A percentile compares a stretch with the other conserved stretches of the same genome.
Conservation (phyloP, 2,329 filamentous ascomycete species). For the Penicillium sp. region DNA sequence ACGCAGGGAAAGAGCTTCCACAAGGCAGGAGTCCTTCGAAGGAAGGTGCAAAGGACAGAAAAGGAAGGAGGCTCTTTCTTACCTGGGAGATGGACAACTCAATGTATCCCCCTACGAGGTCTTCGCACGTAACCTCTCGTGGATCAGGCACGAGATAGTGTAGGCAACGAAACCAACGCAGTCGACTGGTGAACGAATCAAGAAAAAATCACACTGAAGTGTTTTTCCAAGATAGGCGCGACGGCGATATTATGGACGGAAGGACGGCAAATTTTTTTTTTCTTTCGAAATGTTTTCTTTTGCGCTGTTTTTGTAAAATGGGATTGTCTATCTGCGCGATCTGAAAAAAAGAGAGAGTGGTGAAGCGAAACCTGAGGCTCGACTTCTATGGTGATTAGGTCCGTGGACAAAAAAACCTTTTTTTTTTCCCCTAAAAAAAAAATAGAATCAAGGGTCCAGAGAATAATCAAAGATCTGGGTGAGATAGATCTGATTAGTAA, state of each 20-base stretch:
- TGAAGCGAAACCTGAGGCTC: slow-evolving; percentile 11
- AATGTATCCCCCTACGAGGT: slow-evolving; percentile 74
- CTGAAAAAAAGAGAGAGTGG: slow-evolving; percentile 22
- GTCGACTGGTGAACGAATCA: slow-evolving; percentile 9
- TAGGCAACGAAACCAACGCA: slow-evolving; percentile 7
- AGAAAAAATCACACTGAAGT: slow-evolving; percentile 34
- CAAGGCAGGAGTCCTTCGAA: not conserved
- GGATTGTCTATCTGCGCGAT: slow-evolving; percentile 24
- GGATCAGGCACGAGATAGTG: slow-evolving; percentile 9
- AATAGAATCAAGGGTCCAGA: slow-evolving; percentile 2
- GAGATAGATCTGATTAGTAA: slow-evolving; percentile 15
- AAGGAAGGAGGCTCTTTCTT: slow-evolving; percentile 33
- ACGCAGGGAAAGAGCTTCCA: not conserved
- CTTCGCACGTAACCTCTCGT: slow-evolving; percentile 9
- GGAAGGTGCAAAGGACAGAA: not conserved
- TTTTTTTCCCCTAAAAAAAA: slow-evolving; percentile 8
- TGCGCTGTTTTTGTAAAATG: slow-evolving; percentile 12
- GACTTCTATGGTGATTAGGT: slow-evolving; percentile 4
- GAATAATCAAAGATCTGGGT: slow-evolving; percentile 5
- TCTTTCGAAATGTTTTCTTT: slow-evolving; percentile 12
- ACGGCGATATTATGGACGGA: slow-evolving; percentile 10
- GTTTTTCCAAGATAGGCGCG: slow-evolving; percentile 24
- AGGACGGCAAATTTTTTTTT: slow-evolving; percentile 15
- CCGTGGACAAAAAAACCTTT: slow-evolving; percentile 1
- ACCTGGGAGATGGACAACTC: slow-evolving; percentile 88